Percentiles rank a stretch among this genome's conserved stretches.
Evolutionary conservation across 192 early-diverging fungal genomes (phyloP).

Genomic region (Rhizoclosmatium sp.): DNA sequence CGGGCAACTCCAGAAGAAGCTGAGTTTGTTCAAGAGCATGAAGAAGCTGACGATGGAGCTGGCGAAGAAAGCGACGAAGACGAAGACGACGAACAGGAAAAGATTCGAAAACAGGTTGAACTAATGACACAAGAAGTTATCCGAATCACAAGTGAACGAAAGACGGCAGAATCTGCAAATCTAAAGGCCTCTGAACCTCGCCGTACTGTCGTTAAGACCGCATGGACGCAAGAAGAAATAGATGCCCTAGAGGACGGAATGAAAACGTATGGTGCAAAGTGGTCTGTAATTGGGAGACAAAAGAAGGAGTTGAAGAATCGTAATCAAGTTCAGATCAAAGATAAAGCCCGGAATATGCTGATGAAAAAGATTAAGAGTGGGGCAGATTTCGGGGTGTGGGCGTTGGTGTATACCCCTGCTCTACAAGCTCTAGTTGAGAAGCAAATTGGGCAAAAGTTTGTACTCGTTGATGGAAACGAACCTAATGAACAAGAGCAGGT

Average conservation of each 20-base stretch:
- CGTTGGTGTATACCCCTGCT: neutral
- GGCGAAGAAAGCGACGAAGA: neutral
- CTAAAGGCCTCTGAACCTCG: neutral
- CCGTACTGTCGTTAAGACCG: neutral
- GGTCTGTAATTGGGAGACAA: neutral
- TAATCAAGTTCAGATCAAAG: neutral
- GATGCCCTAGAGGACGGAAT: neutral
- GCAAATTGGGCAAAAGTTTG: neutral
- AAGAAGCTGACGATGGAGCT: neutral
- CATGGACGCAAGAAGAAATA: neutral
- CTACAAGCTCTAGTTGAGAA: neutral
- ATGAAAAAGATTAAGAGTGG: neutral
- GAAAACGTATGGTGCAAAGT: neutral
- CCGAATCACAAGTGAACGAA: neutral
- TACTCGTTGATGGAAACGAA: neutral
- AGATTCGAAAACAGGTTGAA: neutral
- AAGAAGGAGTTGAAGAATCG: neutral
- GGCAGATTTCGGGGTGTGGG: neutral
- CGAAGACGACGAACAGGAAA: neutral
- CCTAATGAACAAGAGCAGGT: too few species aligned
- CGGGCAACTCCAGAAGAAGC: neutral
- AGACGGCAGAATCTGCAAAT: neutral
- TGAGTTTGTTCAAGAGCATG: neutral
- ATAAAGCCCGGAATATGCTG: neutral
- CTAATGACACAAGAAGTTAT: neutral